Conservation (phyloP, 192 early-diverging fungal genomes). For the Podila verticillata region DNA sequence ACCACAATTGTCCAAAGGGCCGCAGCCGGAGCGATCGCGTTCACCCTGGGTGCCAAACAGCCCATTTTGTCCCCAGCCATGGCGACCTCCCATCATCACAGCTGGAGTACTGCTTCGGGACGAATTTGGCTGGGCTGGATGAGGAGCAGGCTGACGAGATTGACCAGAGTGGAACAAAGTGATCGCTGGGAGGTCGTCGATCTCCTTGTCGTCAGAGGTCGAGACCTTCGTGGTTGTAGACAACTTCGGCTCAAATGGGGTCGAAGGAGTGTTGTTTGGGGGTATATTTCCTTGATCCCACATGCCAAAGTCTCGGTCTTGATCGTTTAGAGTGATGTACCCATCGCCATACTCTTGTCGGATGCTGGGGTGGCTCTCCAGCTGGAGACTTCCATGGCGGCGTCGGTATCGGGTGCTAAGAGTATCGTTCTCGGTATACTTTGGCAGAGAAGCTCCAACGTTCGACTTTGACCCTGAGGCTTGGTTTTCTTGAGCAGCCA, state of each 20-base stretch:
- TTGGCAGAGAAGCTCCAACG: neutral
- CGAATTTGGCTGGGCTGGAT: neutral
- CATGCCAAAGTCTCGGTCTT: conserved; percentile 2
- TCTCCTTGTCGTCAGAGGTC: neutral
- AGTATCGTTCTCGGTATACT: neutral
- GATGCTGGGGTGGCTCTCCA: conserved; percentile 24
- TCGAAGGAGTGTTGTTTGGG: neutral
- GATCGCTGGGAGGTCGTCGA: neutral
- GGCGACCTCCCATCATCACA: conserved; percentile 6
- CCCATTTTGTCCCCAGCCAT: conserved; percentile 13
- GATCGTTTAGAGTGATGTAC: conserved; percentile 23
- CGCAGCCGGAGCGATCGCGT: conserved; percentile 6
- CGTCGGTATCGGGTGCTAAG: conserved; percentile 9
- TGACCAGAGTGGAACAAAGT: conserved; percentile 6
- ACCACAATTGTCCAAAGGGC: conserved; percentile 13
- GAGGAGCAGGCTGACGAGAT: neutral
- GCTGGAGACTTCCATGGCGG: conserved; percentile 43
- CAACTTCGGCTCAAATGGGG: neutral
- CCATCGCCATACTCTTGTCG: conserved; percentile 40
- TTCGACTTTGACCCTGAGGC: no score
- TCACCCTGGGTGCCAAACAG: neutral
- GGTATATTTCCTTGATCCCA: conserved; percentile 4
- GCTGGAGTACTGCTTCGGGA: conserved; percentile 34
- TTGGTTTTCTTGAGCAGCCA: no score
- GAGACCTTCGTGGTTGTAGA: neutral